Conservation (phyloP, 805 yeast genomes). For the Candida stauntonica region DNA sequence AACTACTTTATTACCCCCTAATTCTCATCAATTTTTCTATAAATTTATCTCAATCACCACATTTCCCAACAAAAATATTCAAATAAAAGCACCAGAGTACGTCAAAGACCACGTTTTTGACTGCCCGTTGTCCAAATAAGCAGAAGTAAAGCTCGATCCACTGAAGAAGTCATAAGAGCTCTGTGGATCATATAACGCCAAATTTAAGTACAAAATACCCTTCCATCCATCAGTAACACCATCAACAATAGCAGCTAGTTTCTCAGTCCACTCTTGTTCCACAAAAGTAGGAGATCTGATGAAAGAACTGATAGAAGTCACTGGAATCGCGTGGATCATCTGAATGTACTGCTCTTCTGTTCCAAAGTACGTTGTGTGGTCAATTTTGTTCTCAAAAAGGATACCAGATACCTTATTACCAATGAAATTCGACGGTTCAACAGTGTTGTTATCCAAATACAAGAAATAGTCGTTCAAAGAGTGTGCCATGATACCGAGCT, state of each 20-base stretch:
- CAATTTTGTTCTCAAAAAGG: slow-evolving; percentile 66
- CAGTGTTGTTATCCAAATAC: slow-evolving; percentile 45
- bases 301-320: slow-evolving; percentile 62
- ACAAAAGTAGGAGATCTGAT: slow-evolving; percentile 52
- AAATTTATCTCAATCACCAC: not conserved
- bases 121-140: slow-evolving; percentile 76
- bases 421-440: slow-evolving; percentile 53
- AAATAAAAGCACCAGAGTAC: slow-evolving; percentile 47
- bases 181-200: slow-evolving; percentile 68
- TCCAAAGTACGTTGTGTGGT: slow-evolving; percentile 73
- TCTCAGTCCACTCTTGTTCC: slow-evolving; percentile 58
- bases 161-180: slow-evolving; percentile 61
- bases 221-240: slow-evolving; percentile 64
- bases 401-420: slow-evolving; percentile 71
- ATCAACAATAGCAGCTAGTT: slow-evolving; percentile 40
- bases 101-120: slow-evolving; percentile 84
- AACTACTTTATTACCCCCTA: not conserved
- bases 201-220: slow-evolving; percentile 67
- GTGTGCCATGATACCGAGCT: slow-evolving; percentile 53
- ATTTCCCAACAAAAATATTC: not conserved
- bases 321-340: slow-evolving; percentile 75
- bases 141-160: slow-evolving; percentile 45
- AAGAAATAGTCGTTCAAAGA: slow-evolving; percentile 55
- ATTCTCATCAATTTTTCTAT: not conserved
- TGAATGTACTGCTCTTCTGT: slow-evolving; percentile 69